Percentiles rank a stretch among this genome's conserved stretches.
Evolutionary conservation across 1,284 basidiomycete genomes (phyloP).

Genomic region (Pterula multifida): DNA sequence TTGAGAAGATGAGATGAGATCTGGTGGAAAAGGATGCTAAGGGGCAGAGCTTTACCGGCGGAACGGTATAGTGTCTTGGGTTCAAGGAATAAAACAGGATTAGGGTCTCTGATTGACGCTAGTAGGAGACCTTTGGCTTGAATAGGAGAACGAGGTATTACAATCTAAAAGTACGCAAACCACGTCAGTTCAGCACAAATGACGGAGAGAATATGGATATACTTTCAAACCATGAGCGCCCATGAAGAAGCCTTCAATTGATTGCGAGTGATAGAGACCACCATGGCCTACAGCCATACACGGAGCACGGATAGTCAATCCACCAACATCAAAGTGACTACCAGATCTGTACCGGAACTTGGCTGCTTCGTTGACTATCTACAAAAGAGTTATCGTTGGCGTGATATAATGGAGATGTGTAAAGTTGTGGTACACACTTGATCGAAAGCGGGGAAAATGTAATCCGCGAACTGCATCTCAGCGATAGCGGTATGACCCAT

Average conservation of each 20-base stretch:
- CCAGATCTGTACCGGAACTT: constrained; percentile 88
- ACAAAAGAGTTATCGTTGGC: constrained; percentile 11
- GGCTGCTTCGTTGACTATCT: constrained; percentile 94
- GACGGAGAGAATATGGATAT: constrained; percentile 2
- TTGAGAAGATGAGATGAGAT: constrained; percentile 2
- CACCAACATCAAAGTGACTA: constrained; percentile 74
- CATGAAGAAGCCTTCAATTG: constrained; percentile 90
- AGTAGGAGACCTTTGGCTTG: constrained; percentile 90
- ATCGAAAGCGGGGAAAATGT: constrained; percentile 88
- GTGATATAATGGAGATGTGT: constrained; percentile 2
- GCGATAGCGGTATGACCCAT: constrained; percentile 95
- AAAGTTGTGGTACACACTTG: constrained; percentile 35
- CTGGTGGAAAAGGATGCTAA: constrained; percentile 3
- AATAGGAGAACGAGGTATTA: constrained; percentile 86
- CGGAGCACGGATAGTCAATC: constrained; percentile 79
- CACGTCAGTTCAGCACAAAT: not conserved
- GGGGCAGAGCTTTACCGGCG: constrained; percentile 35
- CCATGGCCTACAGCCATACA: constrained; percentile 87
- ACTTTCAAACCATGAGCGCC: constrained; percentile 87
- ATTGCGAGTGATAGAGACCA: constrained; percentile 89
- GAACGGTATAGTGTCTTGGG: constrained; percentile 86
- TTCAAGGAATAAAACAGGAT: constrained; percentile 92
- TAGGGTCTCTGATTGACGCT: constrained; percentile 79
- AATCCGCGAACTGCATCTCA: constrained; percentile 84
- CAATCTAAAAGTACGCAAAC: constrained; percentile 62